phyloP scores from a whole-genome alignment of 768 basidiomycete genomes.

The Agaricus blazei region DNA sequence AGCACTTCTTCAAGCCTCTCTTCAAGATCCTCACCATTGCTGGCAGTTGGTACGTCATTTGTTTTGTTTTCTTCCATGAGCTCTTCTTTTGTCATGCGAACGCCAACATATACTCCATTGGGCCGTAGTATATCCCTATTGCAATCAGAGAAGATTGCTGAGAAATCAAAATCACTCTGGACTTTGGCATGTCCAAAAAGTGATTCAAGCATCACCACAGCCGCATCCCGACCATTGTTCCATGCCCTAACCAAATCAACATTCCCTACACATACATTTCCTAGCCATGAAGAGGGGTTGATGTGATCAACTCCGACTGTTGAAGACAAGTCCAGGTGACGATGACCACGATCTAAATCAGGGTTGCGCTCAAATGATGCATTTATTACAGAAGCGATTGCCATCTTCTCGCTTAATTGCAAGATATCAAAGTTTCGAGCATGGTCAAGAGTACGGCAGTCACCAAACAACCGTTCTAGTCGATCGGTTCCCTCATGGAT shows the following conservation, averaged over 20 bases:
- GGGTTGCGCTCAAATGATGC: constrained; percentile 16
- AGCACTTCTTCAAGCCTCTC: too few species aligned
- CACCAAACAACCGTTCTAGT: constrained; percentile 20
- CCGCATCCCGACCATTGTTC: constrained; percentile 6
- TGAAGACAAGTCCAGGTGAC: constrained; percentile 8
- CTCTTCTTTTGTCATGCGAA: not conserved
- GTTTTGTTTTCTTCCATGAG: too few species aligned
- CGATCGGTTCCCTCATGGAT: constrained; percentile 20
- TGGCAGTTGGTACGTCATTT: too few species aligned
- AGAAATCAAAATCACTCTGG: not conserved
- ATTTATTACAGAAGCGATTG: constrained; percentile 15
- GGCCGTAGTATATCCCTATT: constrained; percentile 12
- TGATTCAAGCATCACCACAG: not conserved
- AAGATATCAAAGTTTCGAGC: constrained; percentile 18
- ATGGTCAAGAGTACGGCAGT: constrained; percentile 18
- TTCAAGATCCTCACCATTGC: too few species aligned
- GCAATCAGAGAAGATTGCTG: not conserved
- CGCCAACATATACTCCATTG: constrained; percentile 13
- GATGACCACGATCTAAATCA: constrained; percentile 19
- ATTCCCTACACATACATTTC: constrained; percentile 12
- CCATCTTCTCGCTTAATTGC: constrained; percentile 17
- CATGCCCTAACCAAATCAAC: constrained; percentile 12
- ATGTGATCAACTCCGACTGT: constrained; percentile 19
- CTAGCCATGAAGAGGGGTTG: constrained; percentile 20
- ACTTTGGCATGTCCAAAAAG: not conserved